phyloP scores from a whole-genome alignment of 192 early-diverging fungal species.

The Oehlia diaphana region DNA sequence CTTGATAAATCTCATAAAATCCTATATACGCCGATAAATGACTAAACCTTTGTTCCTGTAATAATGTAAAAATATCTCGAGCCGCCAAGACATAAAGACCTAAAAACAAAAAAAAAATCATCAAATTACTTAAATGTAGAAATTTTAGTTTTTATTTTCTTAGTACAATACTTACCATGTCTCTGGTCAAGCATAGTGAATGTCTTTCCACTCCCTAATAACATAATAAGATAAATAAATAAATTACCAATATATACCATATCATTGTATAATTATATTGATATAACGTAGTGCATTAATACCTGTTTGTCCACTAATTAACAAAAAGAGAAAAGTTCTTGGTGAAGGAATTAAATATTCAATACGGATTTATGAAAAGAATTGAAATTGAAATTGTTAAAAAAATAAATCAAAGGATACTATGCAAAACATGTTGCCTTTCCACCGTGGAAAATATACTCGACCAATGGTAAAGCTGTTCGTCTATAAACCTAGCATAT shows the following conservation, averaged over 20 bases:
- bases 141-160: not conserved
- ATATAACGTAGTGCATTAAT: not conserved
- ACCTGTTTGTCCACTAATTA: slow-evolving; percentile 74
- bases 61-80: slow-evolving; percentile 82
- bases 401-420: slow-evolving; percentile 46
- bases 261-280: not conserved
- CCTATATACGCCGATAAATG: slow-evolving; percentile 83
- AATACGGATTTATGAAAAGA: not conserved
- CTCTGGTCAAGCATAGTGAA: slow-evolving; percentile 92
- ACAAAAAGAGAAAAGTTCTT: slow-evolving; percentile 1
- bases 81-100: slow-evolving; percentile 89
- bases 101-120: not conserved
- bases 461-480: slow-evolving; percentile 91
- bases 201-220: slow-evolving; percentile 86
- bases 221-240: too few species aligned
- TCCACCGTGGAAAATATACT: slow-evolving; percentile 93
- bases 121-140: not conserved
- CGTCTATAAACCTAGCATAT: slow-evolving; percentile 69
- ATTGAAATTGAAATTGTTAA: not conserved
- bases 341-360: slow-evolving; percentile 20
- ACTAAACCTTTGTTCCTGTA: slow-evolving; percentile 65
- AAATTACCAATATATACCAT: not conserved
- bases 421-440: slow-evolving; percentile 99
- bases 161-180: slow-evolving; percentile 53
- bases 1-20: slow-evolving; percentile 98